A percentile compares a stretch with the other conserved stretches of the same genome.
phyloP scores from a whole-genome alignment of 1,284 basidiomycete genomes.

The Ceratobasidium theobromae region DNA sequence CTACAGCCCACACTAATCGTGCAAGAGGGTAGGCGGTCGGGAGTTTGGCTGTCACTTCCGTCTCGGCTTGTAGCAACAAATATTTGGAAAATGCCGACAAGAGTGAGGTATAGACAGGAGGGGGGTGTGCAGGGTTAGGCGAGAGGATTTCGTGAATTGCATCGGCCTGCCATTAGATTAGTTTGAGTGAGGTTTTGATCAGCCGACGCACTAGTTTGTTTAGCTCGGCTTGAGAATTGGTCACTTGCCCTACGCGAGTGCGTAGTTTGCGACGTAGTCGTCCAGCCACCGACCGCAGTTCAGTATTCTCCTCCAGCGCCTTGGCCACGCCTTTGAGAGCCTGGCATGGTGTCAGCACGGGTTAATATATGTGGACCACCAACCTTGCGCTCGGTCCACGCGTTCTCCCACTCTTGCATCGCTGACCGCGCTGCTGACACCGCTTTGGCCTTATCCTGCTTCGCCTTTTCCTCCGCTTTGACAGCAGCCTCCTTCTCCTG shows the following conservation, averaged over 20 bases:
- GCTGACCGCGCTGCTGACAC: slow-evolving; percentile 58
- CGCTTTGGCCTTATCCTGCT: slow-evolving; percentile 43
- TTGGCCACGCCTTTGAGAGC: slow-evolving; percentile 76
- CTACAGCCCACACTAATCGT: slow-evolving; percentile 68
- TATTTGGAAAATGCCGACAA: slow-evolving; percentile 87
- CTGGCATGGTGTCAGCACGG: slow-evolving; percentile 44
- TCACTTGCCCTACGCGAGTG: slow-evolving; percentile 89
- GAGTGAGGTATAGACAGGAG: slow-evolving; percentile 67
- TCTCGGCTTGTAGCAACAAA: slow-evolving; percentile 90
- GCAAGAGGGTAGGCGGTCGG: slow-evolving; percentile 83
- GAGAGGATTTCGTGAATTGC: slow-evolving; percentile 61
- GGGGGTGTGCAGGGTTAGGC: slow-evolving; percentile 46
- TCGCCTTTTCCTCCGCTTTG: slow-evolving; percentile 42
- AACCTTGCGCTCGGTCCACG: slow-evolving; percentile 55
- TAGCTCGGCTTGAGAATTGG: slow-evolving; percentile 74
- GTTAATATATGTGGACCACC: slow-evolving; percentile 5
- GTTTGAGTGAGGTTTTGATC: background rate
- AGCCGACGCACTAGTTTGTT: slow-evolving; percentile 62
- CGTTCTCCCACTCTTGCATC: slow-evolving; percentile 64
- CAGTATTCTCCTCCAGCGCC: slow-evolving; percentile 67
- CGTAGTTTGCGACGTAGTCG: slow-evolving; percentile 79
- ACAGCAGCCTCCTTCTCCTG: slow-evolving; percentile 45
- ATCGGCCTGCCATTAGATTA: slow-evolving; percentile 52
- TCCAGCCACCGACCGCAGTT: slow-evolving; percentile 54
- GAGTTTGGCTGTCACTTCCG: slow-evolving; percentile 88